Evolutionary conservation across 2,329 filamentous ascomycete genomes (phyloP).

Genomic region (Dendrostoma leiphaemia): DNA sequence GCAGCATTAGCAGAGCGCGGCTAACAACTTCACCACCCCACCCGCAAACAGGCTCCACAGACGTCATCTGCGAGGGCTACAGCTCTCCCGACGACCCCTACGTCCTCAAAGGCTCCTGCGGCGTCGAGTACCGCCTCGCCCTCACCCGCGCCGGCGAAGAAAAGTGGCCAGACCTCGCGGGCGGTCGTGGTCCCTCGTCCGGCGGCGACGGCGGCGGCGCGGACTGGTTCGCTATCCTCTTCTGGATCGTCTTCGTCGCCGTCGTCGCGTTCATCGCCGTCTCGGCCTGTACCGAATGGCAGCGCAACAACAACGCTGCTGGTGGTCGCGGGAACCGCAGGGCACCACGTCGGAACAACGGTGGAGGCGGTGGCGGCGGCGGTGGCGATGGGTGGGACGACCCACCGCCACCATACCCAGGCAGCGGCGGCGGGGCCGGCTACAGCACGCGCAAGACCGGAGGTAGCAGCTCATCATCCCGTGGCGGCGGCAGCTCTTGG

Average conservation of each 20-base stretch:
- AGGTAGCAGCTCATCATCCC: conserved; percentile 20
- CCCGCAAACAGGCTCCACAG: conserved; percentile 2
- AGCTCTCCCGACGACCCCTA: conserved; percentile 72
- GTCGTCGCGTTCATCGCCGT: conserved; percentile 63
- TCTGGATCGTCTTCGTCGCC: conserved; percentile 60
- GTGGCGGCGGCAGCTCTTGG: conserved; percentile 47
- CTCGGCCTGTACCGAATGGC: conserved; percentile 40
- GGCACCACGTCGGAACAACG: conserved; percentile 39
- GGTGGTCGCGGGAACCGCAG: conserved; percentile 39
- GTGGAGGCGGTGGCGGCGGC: conserved; percentile 35
- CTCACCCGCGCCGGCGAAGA: conserved; percentile 75
- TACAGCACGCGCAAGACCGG: neutral
- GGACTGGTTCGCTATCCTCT: conserved; percentile 45
- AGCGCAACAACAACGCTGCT: conserved; percentile 35
- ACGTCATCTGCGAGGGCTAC: conserved; percentile 79
- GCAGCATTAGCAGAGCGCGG: too few relatives aligned
- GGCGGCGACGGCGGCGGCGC: conserved; percentile 26
- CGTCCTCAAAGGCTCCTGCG: conserved; percentile 89
- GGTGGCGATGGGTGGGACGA: conserved; percentile 35
- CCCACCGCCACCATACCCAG: conserved; percentile 54
- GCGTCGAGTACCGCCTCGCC: conserved; percentile 80
- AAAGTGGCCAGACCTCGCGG: conserved; percentile 59
- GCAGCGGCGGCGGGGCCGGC: too few relatives aligned
- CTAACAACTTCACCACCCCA: too few relatives aligned
- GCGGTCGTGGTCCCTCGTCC: conserved; percentile 35